Base-by-base conservation (phyloP, 345 rosid genomes). In the Salix exigua region DNA sequence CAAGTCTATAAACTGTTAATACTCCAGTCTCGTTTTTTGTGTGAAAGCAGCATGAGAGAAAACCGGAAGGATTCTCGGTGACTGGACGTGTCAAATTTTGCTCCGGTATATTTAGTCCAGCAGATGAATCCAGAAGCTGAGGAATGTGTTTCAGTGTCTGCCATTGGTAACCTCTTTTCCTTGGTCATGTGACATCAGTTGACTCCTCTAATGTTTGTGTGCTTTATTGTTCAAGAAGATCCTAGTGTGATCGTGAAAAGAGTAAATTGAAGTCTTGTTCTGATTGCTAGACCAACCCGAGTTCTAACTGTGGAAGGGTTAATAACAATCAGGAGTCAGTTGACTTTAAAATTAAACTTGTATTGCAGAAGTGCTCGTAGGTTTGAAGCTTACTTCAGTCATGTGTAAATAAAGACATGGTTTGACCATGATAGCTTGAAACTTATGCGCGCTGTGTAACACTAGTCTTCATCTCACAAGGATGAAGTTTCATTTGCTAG, bases 31-130 rank as follows among this genome's bases (percentile, higher is more conserved):
- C 55, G 7, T 50, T 50, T 50, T 53, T 40, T 63, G 2, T 31
- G 17, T 8, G 8, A 46, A 10, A 46, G 83, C 82, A 68, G 76
- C 65, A 68, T 55, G 37, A 33, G 44, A 75, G 17, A 26, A 37
- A 64, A 71, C 7, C 23, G 18, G 26, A 35, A 18, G 21, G 40
- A 60, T 51, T 21, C 23, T 33, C 42, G 0, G 10, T 10, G 71
- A 50, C 16, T 63, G 70, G 85, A 75, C 33, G 42, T 50, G 18
- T 62, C 1, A 2, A 66, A 25, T 35, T 4, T 23, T 5, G 21
- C 50, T 19, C 26, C 17, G 4, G 33, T 19, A n/a, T 31, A 31
- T 3, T 50, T 48, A 30, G 18, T 70, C 35, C 19, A 51, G 25
- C 70, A 44, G 63, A 71, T 8, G 33, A 5, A 62, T 38, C 23